These are phyloP conservation scores for Bryoerythrophyllum caledonicum DNA, from an alignment of 225 moss, liverwort and hornwort species.

Conservation along the genomic window DNA sequence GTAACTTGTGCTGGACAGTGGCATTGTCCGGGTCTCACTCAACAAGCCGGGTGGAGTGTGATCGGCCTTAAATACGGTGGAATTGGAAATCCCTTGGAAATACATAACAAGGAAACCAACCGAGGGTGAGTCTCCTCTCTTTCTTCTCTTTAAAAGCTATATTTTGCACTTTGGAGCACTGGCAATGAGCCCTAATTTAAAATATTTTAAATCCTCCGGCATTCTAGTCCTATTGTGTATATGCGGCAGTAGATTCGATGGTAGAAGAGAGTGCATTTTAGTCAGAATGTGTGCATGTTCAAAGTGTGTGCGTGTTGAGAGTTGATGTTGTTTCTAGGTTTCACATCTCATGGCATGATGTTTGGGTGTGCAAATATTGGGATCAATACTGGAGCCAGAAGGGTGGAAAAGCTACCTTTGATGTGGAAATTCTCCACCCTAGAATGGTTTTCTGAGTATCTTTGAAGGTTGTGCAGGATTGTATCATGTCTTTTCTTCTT, in stretches of 20 bases:
- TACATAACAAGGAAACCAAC: constrained; percentile 84
- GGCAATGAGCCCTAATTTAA: too few relatives aligned
- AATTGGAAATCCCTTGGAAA: constrained; percentile 76
- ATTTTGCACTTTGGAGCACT: too few relatives aligned
- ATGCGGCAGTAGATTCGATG: too few relatives aligned
- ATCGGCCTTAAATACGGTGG: constrained; percentile 77
- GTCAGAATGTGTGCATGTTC: too few relatives aligned
- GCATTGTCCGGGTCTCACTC: constrained; percentile 66
- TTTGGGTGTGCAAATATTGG: constrained; percentile 74
- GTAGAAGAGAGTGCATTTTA: background rate
- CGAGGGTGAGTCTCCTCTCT: constrained; percentile 59
- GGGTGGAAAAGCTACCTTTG: constrained; percentile 78
- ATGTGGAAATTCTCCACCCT: constrained; percentile 64
- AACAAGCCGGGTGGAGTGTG: constrained; percentile 82
- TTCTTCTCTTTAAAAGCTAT: background rate
- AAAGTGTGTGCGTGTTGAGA: background rate
- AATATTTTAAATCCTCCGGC: too few relatives aligned
- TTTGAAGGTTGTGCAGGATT: background rate
- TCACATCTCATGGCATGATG: background rate
- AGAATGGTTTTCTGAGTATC: background rate
- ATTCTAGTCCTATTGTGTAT: too few relatives aligned
- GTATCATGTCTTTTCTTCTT: background rate
- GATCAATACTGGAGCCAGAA: constrained; percentile 89
- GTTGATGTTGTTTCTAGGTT: background rate
- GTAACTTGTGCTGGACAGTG: constrained; percentile 89